Evolutionary conservation across 176 grass and related monocot genomes (phyloP).

Genomic region (Bolboschoenus planiculmis): DNA sequence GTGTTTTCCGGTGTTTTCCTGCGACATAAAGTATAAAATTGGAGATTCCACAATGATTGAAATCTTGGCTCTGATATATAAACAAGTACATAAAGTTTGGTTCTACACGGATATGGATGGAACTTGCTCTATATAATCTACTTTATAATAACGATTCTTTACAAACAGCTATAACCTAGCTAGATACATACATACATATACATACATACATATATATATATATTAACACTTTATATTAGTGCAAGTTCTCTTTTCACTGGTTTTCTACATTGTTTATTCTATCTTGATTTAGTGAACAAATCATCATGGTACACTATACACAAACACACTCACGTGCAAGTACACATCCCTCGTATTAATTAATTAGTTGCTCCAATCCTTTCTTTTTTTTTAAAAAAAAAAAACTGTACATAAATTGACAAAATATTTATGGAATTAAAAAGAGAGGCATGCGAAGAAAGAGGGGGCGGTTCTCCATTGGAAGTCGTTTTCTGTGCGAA

Average conservation of each 20-base stretch:
- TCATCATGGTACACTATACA: slow-evolving; percentile 11
- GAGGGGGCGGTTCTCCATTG: slow-evolving; percentile 27
- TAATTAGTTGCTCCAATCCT: background rate
- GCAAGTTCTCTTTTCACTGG: slow-evolving; percentile 14
- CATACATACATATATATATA: no score
- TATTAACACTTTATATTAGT: slow-evolving; percentile 15
- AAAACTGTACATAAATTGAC: slow-evolving; percentile 26
- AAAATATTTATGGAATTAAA: slow-evolving; percentile 22
- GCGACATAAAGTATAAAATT: slow-evolving; percentile 3
- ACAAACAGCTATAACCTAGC: background rate
- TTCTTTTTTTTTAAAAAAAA: slow-evolving; percentile 9
- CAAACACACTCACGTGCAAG: background rate
- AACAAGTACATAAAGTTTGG: slow-evolving; percentile 14
- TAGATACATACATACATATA: background rate
- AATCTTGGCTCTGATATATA: slow-evolving; percentile 3
- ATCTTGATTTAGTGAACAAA: slow-evolving; percentile 25
- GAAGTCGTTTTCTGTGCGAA: slow-evolving; percentile 31
- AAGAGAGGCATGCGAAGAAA: slow-evolving; percentile 66
- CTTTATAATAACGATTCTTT: background rate
- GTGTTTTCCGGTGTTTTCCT: background rate
- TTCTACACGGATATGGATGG: slow-evolving; percentile 3
- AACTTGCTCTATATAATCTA: slow-evolving; percentile 7
- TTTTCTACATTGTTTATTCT: slow-evolving; percentile 19
- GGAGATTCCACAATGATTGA: background rate
- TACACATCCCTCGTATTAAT: background rate